Evolutionary conservation across 73 alveolate species (phyloP), one percentile per base, ranked within the genome.

Genomic region (Tetrahymena malaccensis): DNA sequence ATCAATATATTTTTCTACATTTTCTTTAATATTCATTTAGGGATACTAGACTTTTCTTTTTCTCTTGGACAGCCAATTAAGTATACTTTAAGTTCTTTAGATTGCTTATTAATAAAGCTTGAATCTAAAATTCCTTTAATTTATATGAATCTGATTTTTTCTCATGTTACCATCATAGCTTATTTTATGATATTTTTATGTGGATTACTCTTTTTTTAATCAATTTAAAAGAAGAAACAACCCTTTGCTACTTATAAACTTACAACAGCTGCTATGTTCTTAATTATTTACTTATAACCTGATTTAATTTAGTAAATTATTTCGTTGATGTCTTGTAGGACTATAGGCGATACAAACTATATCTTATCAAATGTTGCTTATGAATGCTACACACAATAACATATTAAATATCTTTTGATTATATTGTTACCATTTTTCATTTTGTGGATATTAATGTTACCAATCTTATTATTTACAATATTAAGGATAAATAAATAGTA

Each of bases 341-440:
- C 84, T 34, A 83, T 94, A 27, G 96, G 33, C 3, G 84, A 35
- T 35, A 96, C 93, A 13, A 12, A 33, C 10, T 85, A 37, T 35
- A 44, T 35, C 33, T 34, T 85, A 22, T 83, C 44, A 8, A 93
- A 95, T 93, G 85, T 43, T 11, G 13, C 25, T 7, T 93, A 37
- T 43, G 19, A 89, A 19, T 95, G 97, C 96, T 95, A 96, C 93
- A 55, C 57, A 10, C 6, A 33, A 16, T 13, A 93, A 55, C 97
- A 95, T 93, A 31, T 43, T 40, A 34, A 13, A 13, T 93, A 40
- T 44, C 58, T 93, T 2, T 94, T 35, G 84, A n/a, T 31, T 83
- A 27, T 31, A 44, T 93, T 33, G 96, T 58, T 95, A 22, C 97
- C 97, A 93, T 50, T 96, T 10, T 25, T 95, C 21, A 10, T 95